These are phyloP conservation scores for Phytophthora colocasiae DNA, from an alignment of 352 stramenopile genomes.

Conservation along the genomic window DNA sequence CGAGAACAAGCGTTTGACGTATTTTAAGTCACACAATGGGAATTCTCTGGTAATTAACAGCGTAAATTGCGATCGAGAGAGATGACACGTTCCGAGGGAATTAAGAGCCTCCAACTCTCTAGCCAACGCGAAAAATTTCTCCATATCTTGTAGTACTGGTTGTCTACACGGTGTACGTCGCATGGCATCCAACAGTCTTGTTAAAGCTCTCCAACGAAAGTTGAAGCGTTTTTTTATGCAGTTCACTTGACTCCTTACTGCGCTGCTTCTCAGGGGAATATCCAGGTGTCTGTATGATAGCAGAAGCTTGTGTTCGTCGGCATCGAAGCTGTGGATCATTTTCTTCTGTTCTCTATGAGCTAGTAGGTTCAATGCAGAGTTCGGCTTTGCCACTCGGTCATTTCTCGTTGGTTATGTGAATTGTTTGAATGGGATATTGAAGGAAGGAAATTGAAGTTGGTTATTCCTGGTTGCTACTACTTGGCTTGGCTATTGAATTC, in stretches of 20 bases:
- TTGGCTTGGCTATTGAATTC: too few species aligned
- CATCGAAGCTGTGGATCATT: constrained; percentile 24
- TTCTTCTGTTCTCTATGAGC: constrained; percentile 22
- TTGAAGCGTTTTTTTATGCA: constrained; percentile 44
- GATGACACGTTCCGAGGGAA: constrained; percentile 34
- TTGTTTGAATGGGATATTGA: too few species aligned
- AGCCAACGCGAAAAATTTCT: constrained; percentile 61
- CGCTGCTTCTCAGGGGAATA: constrained; percentile 53
- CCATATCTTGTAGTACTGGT: constrained; percentile 70
- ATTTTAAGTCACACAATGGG: constrained; percentile 43
- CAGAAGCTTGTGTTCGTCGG: constrained; percentile 41
- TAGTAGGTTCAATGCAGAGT: constrained; percentile 50
- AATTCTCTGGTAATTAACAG: constrained; percentile 60
- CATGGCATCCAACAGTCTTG: constrained; percentile 60
- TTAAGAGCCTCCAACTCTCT: constrained; percentile 63
- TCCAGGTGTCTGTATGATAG: constrained; percentile 57
- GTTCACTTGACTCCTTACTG: constrained; percentile 41
- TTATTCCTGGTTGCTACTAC: too few species aligned
- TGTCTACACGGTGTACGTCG: constrained; percentile 58
- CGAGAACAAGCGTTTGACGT: constrained; percentile 67
- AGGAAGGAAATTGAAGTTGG: too few species aligned
- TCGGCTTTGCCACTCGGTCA: constrained; percentile 44
- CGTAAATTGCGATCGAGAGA: constrained; percentile 56
- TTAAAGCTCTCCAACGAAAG: constrained; percentile 59
- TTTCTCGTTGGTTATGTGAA: constrained; percentile 39